Percentiles rank a stretch among this genome's conserved stretches.
Evolutionary conservation across 768 basidiomycete genomes (phyloP).

Genomic region (Neoboletus subvelutipes): DNA sequence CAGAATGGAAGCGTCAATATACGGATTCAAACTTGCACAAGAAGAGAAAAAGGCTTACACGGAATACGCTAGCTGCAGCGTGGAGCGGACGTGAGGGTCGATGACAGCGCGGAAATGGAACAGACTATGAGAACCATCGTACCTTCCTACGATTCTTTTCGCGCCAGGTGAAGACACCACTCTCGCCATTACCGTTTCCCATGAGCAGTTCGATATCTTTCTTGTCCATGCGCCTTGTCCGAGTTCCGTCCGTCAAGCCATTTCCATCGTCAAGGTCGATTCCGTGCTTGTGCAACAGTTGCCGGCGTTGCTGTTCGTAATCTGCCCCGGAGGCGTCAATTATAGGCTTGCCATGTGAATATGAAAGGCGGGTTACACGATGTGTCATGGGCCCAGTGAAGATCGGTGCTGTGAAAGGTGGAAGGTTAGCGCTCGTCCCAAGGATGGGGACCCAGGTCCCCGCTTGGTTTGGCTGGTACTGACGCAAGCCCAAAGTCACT

Average conservation of each 20-base stretch:
- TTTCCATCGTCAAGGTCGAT: conserved; percentile 87
- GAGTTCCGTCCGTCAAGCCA: conserved; percentile 61
- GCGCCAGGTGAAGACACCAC: conserved; percentile 91
- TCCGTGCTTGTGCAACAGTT: conserved; percentile 88
- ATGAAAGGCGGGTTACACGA: conserved; percentile 52
- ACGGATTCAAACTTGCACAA: conserved; percentile 8
- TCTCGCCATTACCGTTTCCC: conserved; percentile 78
- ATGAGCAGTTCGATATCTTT: conserved; percentile 82
- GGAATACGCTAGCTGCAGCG: conserved; percentile 75
- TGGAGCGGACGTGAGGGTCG: conserved; percentile 24
- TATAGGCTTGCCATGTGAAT: background rate
- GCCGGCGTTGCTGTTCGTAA: conserved; percentile 90
- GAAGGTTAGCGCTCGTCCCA: conserved; percentile 20
- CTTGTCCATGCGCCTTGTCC: conserved; percentile 76
- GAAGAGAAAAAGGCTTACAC: conserved; percentile 55
- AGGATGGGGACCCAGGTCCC: conserved; percentile 21
- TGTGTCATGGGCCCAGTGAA: conserved; percentile 97
- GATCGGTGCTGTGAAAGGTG: conserved; percentile 62
- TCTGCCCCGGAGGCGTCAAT: conserved; percentile 46
- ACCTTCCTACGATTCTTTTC: conserved; percentile 93
- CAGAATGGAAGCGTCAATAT: conserved; percentile 31
- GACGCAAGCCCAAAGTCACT: conserved; percentile 96
- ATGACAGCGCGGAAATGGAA: conserved; percentile 28
- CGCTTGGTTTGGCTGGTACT: conserved; percentile 40
- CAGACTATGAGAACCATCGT: conserved; percentile 32